Base-by-base conservation (phyloP, 2,329 filamentous ascomycete genomes). In the Penicillium sp. region DNA sequence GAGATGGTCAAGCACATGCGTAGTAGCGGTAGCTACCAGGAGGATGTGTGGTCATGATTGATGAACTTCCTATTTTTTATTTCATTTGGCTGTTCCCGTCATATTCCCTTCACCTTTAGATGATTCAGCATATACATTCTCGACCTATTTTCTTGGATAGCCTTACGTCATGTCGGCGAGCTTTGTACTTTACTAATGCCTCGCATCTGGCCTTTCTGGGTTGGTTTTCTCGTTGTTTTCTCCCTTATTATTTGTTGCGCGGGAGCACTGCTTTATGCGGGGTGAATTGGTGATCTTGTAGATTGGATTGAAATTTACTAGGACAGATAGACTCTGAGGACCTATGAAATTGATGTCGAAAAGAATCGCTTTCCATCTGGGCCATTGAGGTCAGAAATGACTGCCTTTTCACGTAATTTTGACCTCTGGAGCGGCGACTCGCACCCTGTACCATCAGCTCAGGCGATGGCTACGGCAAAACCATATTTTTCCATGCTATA, bases 1-100 rank as follows among this genome's bases (percentile, higher is more conserved):
- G 93, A 97, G 71, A 87, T 97, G 68, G 92, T 99, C 58, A 99
- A 97, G 85, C 88, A 88, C 67, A 97, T 99, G 93, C 88, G 94
- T 70, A 88, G 89, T 64, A 87, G 89, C 62, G 97, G 96, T 76
- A 90, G 94, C 75, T 99, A 99, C 81, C 95, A 99, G 83, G 94
- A 88, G 71, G 85, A 87, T 71, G 85, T 87, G 8, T 87, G 85
- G 85, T 86, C 84, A 72, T 87, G 71, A 73, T 65, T 54, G 42
- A 63, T 55, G 51, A 50, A 47, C 37, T 51, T 53, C 33, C 50
- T 55, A 31, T 26, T 59, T 57, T 51, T 33, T n/a, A 37, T 55
- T 57, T 51, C 37, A 49, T 54, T 58, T 62, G 58, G 57, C 49
- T 58, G 63, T 57, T 51, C 37, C 57, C 50, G 42, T 56, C 55